These are phyloP conservation scores for Aspergillus udagawae DNA, from an alignment of 2,329 filamentous ascomycete species.

Conservation along the genomic window DNA sequence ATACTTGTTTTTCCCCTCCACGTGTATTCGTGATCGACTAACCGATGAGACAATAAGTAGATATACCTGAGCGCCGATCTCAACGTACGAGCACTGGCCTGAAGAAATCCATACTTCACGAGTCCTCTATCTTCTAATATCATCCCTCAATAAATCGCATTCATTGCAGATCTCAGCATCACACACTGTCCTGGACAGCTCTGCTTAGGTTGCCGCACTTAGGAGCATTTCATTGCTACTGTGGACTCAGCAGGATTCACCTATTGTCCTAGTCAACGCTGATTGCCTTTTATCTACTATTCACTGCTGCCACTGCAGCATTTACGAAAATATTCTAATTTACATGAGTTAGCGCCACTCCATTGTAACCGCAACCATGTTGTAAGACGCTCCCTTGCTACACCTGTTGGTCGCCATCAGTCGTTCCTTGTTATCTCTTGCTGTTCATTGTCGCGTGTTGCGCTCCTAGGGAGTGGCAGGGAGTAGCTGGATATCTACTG, in stretches of 20 bases:
- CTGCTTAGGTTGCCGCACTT: conserved; percentile 11
- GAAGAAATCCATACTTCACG: not conserved
- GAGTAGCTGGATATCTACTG: conserved; percentile 6
- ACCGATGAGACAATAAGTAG: not conserved
- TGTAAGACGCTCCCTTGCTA: conserved; percentile 16
- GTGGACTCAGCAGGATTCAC: conserved; percentile 6
- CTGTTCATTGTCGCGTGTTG: conserved; percentile 1
- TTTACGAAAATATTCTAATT: conserved; percentile 1
- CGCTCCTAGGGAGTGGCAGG: not conserved
- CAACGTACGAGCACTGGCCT: not conserved
- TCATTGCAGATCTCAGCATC: not conserved
- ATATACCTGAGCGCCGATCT: not conserved
- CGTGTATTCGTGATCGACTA: not conserved
- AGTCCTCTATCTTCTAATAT: not conserved
- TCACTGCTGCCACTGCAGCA: not conserved
- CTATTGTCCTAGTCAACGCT: not conserved
- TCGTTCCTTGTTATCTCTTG: conserved; percentile 1
- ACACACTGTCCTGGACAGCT: conserved; percentile 7
- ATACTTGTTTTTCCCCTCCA: not conserved
- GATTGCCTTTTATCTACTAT: not conserved
- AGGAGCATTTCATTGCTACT: conserved; percentile 4
- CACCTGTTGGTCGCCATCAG: not conserved
- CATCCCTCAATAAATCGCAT: not conserved
- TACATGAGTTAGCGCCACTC: not conserved
- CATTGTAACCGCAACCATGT: conserved; percentile 15